Conservation (phyloP, 768 basidiomycete genomes). For the Lactarius tabidus region DNA sequence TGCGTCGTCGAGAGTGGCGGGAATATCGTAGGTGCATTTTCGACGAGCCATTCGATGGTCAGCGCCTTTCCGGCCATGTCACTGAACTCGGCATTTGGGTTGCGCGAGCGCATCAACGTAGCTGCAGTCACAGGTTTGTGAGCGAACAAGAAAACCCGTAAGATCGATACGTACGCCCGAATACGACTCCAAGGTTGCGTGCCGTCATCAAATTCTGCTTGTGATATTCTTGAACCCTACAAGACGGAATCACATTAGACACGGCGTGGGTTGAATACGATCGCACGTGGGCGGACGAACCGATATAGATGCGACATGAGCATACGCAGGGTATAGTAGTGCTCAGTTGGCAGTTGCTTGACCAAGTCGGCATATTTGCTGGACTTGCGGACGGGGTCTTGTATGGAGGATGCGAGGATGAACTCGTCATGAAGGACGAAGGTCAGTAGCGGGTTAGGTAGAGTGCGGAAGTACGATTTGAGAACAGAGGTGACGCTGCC, state of each 20-base stretch:
- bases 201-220: slow-evolving; percentile 90
- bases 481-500: slow-evolving; percentile 95
- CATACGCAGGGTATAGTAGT: slow-evolving; percentile 77
- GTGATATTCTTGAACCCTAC: slow-evolving; percentile 57
- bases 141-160: not conserved
- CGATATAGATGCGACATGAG: slow-evolving; percentile 87
- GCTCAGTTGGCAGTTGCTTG: slow-evolving; percentile 74
- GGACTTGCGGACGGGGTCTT: slow-evolving; percentile 57
- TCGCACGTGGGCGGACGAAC: slow-evolving; percentile 40
- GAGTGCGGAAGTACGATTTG: slow-evolving; percentile 92
- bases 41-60: slow-evolving; percentile 91
- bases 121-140: slow-evolving; percentile 47
- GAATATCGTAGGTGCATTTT: slow-evolving; percentile 68
- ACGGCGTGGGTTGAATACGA: slow-evolving; percentile 4
- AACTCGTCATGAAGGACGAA: slow-evolving; percentile 90
- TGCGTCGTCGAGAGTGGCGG: slow-evolving; percentile 13
- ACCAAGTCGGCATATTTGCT: slow-evolving; percentile 63
- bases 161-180: slow-evolving; percentile 75
- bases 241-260: slow-evolving; percentile 8
- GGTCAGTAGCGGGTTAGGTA: slow-evolving; percentile 88
- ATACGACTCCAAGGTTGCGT: slow-evolving; percentile 93
- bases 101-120: slow-evolving; percentile 87
- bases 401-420: slow-evolving; percentile 66
- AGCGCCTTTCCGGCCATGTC: slow-evolving; percentile 98
- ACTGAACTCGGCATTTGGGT: slow-evolving; percentile 85